Percentiles rank a stretch among this genome's conserved stretches.
Conservation (phyloP, 2,329 filamentous ascomycete species). For the Sordariomycetes sp. region DNA sequence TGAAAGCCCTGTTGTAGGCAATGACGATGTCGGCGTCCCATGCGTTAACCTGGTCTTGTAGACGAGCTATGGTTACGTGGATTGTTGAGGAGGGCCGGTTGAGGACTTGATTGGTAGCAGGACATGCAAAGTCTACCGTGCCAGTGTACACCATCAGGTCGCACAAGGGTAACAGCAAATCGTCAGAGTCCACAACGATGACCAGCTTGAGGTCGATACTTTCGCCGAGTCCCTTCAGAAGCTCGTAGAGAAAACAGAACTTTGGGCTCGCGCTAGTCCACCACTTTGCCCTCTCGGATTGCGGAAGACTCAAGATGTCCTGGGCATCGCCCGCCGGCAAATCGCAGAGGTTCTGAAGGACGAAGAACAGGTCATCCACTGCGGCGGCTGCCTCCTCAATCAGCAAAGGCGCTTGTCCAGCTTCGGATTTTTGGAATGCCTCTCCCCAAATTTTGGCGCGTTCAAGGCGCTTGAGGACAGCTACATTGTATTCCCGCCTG, state of each 20-base stretch:
- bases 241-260: slow-evolving; percentile 48
- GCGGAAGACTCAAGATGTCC: no score
- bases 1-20: slow-evolving; percentile 43
- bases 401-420: no score
- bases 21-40: slow-evolving; percentile 40
- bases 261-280: no score
- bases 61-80: slow-evolving; percentile 31
- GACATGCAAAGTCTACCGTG: slow-evolving; percentile 23
- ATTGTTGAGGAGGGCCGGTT: no score
- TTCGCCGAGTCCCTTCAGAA: slow-evolving; percentile 34
- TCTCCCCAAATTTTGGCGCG: no score
- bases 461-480: no score
- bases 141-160: slow-evolving; percentile 33
- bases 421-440: no score
- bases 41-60: slow-evolving; percentile 25
- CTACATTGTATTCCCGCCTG: no score
- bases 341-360: slow-evolving; percentile 46
- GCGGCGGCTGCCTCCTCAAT: no score
- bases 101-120: slow-evolving; percentile 15
- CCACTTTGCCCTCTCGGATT: no score
- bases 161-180: slow-evolving; percentile 42
- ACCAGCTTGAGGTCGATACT: slow-evolving; percentile 36
- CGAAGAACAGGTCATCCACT: slow-evolving; percentile 41
- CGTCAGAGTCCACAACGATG: slow-evolving; percentile 41
- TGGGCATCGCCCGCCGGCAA: no score